These are phyloP conservation scores for Scutellaria galericulata DNA, from an alignment of 257 asterid species.

Conservation along the genomic window DNA sequence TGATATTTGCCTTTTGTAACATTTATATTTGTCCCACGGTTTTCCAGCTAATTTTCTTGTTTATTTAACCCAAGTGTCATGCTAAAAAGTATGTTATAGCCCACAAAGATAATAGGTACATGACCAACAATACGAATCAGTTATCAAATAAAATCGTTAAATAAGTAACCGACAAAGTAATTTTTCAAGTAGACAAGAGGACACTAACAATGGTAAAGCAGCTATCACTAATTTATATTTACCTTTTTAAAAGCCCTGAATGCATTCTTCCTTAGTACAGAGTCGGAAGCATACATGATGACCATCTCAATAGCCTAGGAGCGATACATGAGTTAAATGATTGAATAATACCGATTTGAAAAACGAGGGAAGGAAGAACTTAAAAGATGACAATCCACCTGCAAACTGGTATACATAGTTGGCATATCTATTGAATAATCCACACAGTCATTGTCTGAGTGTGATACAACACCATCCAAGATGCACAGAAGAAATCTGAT, in stretches of 20 bases:
- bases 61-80: neutral
- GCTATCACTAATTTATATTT: slow-evolving; percentile 9
- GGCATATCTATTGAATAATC: slow-evolving; percentile 56
- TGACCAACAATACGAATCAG: slow-evolving; percentile 21
- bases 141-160: neutral
- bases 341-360: slow-evolving; percentile 26
- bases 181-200: slow-evolving; percentile 10
- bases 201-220: slow-evolving; percentile 13
- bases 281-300: slow-evolving; percentile 78
- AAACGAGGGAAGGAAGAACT: slow-evolving; percentile 28
- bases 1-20: too few relatives aligned
- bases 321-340: slow-evolving; percentile 30
- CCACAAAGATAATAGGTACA: neutral
- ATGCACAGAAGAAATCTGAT: slow-evolving; percentile 62
- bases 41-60: neutral
- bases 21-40: neutral
- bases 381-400: slow-evolving; percentile 50
- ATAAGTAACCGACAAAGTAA: slow-evolving; percentile 12
- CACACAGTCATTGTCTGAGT: slow-evolving; percentile 40
- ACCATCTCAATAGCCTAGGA: slow-evolving; percentile 71
- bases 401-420: slow-evolving; percentile 64
- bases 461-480: slow-evolving; percentile 56
- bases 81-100: slow-evolving; percentile 25
- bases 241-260: slow-evolving; percentile 75
- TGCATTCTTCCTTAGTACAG: slow-evolving; percentile 62